Conservation (phyloP, 1,284 basidiomycete species). For the Ganoderma resinaceum region DNA sequence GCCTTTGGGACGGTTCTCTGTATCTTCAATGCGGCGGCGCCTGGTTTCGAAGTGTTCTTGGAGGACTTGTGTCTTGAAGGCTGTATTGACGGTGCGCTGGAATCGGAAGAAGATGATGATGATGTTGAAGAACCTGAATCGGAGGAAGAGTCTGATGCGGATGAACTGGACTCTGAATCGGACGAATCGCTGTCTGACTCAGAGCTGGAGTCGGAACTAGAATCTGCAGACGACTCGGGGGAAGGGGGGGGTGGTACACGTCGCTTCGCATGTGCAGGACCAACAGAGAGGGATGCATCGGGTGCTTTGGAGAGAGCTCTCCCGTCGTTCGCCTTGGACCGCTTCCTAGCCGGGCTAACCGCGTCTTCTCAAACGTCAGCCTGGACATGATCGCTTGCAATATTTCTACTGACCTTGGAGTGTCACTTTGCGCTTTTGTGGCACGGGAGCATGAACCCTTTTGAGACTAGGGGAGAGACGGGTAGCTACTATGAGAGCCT, state of each 20-base stretch:
- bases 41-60: not conserved
- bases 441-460: not conserved
- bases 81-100: conserved; percentile 12
- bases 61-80: conserved; percentile 10
- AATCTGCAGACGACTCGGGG: conserved; percentile 25
- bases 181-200: conserved; percentile 31
- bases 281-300: not conserved
- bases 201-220: conserved; percentile 28
- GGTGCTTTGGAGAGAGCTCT: not conserved
- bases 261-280: not conserved
- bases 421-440: conserved; percentile 32
- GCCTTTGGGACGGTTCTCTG: not conserved
- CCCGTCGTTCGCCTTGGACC: conserved; percentile 21
- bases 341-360: conserved; percentile 26
- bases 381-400: not conserved
- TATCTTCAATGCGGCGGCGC: not conserved
- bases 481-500: conserved; percentile 33
- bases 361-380: conserved; percentile 7
- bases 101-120: conserved; percentile 10
- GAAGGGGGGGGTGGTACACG: not conserved
- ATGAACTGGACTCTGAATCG: conserved; percentile 23
- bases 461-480: conserved; percentile 31
- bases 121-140: conserved; percentile 31
- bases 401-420: conserved; percentile 13
- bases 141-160: conserved; percentile 38